Evolutionary conservation across 352 stramenopile species (phyloP).

Genomic region (Aphanomyces astaci): DNA sequence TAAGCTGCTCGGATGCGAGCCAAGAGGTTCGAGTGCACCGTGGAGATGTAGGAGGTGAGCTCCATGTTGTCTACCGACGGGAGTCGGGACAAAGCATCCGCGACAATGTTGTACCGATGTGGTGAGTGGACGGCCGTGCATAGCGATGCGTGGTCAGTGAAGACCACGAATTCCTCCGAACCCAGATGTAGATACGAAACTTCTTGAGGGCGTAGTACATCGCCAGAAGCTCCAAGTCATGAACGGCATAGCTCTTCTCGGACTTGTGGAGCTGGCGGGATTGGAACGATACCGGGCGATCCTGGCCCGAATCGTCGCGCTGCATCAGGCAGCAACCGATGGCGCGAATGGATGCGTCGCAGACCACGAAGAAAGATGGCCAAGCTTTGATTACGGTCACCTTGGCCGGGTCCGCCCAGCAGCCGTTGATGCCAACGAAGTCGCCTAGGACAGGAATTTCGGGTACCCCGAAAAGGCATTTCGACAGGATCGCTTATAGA

Average conservation of each 20-base stretch:
- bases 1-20: too few relatives aligned
- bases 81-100: conserved; percentile 24
- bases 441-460: neutral
- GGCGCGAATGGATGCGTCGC: conserved; percentile 25
- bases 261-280: conserved; percentile 25
- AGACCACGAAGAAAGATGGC: conserved; percentile 28
- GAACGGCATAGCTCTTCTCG: conserved; percentile 29
- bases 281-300: conserved; percentile 28
- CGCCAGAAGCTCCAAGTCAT: conserved; percentile 26
- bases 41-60: neutral
- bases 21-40: too few relatives aligned
- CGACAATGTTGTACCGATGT: conserved; percentile 24
- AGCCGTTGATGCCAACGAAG: conserved; percentile 20
- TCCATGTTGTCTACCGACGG: neutral
- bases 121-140: conserved; percentile 19
- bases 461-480: too few relatives aligned
- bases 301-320: neutral
- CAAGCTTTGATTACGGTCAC: conserved; percentile 19
- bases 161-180: conserved; percentile 24
- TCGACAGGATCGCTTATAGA: too few relatives aligned
- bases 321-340: too few relatives aligned
- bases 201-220: conserved; percentile 30
- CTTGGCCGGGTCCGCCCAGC: conserved; percentile 11
- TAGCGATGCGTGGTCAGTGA: conserved; percentile 29
- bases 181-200: conserved; percentile 28